Base-by-base conservation (phyloP, 2,329 filamentous ascomycete genomes). In the Chalara sp. region DNA sequence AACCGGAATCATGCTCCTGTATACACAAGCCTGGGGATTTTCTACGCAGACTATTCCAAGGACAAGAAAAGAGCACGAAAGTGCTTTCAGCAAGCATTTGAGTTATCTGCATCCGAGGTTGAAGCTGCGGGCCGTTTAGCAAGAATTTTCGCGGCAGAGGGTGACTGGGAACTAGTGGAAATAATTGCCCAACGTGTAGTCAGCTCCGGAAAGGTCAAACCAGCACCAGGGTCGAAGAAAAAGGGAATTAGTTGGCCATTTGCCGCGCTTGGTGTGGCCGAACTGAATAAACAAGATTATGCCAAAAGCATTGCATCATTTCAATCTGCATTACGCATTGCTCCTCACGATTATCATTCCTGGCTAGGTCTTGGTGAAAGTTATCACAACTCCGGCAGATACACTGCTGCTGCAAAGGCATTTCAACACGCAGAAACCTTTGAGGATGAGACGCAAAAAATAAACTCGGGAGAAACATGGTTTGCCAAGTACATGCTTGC, bases 311-410 rank as follows among this genome's bases (percentile, higher is more conserved):
- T 97, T 49, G 84, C 92, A 6, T 95, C 89, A 0, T 99, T 97
- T 66, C 87, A 97, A 63, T 83, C 89, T 1, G 91, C 93, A 8
- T 74, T 99, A 33, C 79, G 92, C 48, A 87, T 96, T 45, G 81
- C 83, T 2, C 89, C 91, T 0, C 75, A 84, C 41, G 89, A 97
- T 67, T 97, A 97, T 63, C 87, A 99, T 69, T 95, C 89, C 0
- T 99, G 92, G 82, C 87, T 99, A 29, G 93, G 93, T 1, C 76
- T 99, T 1, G 93, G 92, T n/a, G 93, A 99, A 70, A 95, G 90
- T 63, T 99, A 99, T 63, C 87, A 96, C 65, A 93, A 88, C 59
- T 95, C 91, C 12, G 92, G 93, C 7, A 80, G 92, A 55, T 95
- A 95, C 63, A 87, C 96, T 53, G 92, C 93, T n/a, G 92, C 93